These are phyloP conservation scores for Closterium sp. DNA, from an alignment of 139 green algal species.

Conservation along the genomic window DNA sequence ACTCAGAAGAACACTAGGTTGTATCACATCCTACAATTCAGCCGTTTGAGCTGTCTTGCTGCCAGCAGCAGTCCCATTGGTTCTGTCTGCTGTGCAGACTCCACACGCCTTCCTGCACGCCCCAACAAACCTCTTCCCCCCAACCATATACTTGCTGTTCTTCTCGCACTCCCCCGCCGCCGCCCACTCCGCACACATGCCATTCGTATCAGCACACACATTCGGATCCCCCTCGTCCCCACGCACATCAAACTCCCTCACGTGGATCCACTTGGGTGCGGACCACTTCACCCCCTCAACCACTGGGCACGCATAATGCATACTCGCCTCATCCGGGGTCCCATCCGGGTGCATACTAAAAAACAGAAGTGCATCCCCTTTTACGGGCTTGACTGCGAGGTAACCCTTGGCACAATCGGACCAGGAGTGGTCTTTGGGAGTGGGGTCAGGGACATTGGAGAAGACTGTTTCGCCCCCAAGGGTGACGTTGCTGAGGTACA, in stretches of 20 bases:
- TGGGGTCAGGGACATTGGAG: conserved; percentile 19
- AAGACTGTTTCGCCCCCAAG: conserved; percentile 59
- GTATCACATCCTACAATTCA: no score
- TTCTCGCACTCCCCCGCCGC: not conserved
- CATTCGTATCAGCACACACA: not conserved
- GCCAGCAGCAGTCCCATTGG: not conserved
- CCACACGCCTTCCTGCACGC: not conserved
- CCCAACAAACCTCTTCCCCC: not conserved
- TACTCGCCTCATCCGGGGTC: conserved; percentile 55
- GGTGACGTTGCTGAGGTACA: conserved; percentile 71
- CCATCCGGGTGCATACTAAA: conserved; percentile 68
- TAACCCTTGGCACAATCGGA: conserved; percentile 1
- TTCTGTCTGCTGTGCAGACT: not conserved
- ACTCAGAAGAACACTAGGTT: no score
- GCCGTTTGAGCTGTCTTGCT: no score
- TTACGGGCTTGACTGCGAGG: conserved; percentile 37
- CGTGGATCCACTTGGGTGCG: conserved; percentile 54
- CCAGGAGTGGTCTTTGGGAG: conserved; percentile 9
- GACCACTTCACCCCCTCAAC: conserved; percentile 54
- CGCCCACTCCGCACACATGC: not conserved
- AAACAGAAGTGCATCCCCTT: conserved; percentile 62
- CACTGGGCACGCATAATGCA: conserved; percentile 50
- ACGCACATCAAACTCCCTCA: not conserved
- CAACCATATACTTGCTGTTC: not conserved
- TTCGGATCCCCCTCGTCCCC: not conserved